Conservation (phyloP, 805 yeast species). For the Saccharomycopsis guyanensis region DNA sequence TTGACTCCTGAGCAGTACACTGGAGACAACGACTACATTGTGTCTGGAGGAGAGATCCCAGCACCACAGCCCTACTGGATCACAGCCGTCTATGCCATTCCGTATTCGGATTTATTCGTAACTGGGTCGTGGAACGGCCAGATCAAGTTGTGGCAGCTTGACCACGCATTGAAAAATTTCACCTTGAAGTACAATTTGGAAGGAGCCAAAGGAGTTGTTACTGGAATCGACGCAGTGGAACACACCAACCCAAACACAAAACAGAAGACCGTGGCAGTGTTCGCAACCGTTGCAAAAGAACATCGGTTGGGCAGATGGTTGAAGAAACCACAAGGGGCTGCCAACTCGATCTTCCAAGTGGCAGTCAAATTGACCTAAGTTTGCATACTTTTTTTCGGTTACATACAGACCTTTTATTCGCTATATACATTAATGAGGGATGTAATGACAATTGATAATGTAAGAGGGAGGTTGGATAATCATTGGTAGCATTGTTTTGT, state of each 20-base stretch:
- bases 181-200: slow-evolving; percentile 45
- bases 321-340: slow-evolving; percentile 50
- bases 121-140: slow-evolving; percentile 86
- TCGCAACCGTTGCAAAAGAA: slow-evolving; percentile 73
- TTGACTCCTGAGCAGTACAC: slow-evolving; percentile 47
- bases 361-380: slow-evolving; percentile 26
- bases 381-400: slow-evolving; percentile 1
- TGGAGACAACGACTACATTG: slow-evolving; percentile 32
- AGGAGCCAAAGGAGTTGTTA: slow-evolving; percentile 63
- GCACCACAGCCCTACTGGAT: slow-evolving; percentile 76
- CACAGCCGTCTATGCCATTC: slow-evolving; percentile 72
- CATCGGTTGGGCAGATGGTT: slow-evolving; percentile 88
- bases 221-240: slow-evolving; percentile 49
- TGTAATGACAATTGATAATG: slow-evolving; percentile 5
- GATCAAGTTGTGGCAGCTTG: slow-evolving; percentile 70
- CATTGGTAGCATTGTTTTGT: too few species aligned
- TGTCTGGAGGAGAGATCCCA: slow-evolving; percentile 37
- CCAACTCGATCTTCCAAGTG: slow-evolving; percentile 64
- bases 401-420: not conserved
- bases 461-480: too few species aligned
- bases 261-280: slow-evolving; percentile 44
- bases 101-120: slow-evolving; percentile 75
- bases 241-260: slow-evolving; percentile 27
- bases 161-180: slow-evolving; percentile 56
- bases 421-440: slow-evolving; percentile 2